These are phyloP conservation scores for Schizopora paradoxa DNA, from an alignment of 1,284 basidiomycete genomes.

Conservation along the genomic window DNA sequence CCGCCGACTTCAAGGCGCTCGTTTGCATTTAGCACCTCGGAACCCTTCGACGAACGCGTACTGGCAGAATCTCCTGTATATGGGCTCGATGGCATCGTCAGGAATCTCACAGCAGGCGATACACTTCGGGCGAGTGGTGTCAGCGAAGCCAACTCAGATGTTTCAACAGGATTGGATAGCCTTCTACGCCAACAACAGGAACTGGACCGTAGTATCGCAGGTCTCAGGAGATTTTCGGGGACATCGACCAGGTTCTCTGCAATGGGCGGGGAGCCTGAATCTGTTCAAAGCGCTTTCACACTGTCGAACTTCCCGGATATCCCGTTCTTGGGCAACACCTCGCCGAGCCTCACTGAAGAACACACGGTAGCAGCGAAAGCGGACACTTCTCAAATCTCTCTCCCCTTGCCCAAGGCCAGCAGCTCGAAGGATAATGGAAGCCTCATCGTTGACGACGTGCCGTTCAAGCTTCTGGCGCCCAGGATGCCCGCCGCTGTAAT, in stretches of 20 bases:
- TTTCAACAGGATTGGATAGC: constrained; percentile 40
- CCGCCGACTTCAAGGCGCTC: constrained; percentile 3
- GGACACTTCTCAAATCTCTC: constrained; percentile 2
- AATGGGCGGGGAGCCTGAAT: constrained; percentile 25
- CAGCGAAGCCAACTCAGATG: constrained; percentile 26
- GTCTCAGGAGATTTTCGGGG: constrained; percentile 45
- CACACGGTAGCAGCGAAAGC: constrained; percentile 1
- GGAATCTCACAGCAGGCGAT: constrained; percentile 8
- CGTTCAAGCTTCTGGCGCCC: constrained; percentile 25
- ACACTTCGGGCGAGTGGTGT: constrained; percentile 13
- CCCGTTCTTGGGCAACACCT: constrained; percentile 31
- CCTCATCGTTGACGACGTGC: constrained; percentile 19
- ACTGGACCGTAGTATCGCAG: constrained; percentile 59
- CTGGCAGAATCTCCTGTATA: constrained; percentile 42
- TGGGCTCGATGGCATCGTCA: constrained; percentile 39
- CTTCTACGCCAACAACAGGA: constrained; percentile 58
- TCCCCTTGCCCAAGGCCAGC: background rate
- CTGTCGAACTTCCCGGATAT: constrained; percentile 66
- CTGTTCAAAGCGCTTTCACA: constrained; percentile 56
- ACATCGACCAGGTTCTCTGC: constrained; percentile 16
- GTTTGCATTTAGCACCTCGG: background rate
- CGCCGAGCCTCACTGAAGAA: constrained; percentile 5
- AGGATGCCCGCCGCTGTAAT: constrained; percentile 23
- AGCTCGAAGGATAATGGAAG: constrained; percentile 8
- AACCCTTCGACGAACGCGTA: constrained; percentile 15